Evolutionary conservation across 2,329 filamentous ascomycete genomes (phyloP).

Genomic region (Paracoccidioides brasiliensis): DNA sequence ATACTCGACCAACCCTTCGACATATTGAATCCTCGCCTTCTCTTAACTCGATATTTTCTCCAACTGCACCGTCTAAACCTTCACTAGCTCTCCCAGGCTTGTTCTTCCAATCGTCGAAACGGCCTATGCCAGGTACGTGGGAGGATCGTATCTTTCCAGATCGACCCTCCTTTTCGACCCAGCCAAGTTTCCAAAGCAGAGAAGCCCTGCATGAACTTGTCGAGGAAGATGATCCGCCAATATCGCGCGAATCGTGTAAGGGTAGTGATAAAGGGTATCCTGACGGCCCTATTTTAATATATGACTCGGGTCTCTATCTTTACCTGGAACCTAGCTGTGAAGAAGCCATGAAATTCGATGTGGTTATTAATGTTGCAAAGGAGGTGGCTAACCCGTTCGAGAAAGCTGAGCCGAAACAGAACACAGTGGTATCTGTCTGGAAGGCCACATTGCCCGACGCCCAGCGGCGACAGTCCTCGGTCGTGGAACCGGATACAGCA

Average conservation of each 20-base stretch:
- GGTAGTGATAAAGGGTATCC: constrained; percentile 51
- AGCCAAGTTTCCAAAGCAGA: constrained; percentile 13
- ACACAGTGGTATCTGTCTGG: constrained; percentile 32
- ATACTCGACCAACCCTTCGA: constrained; percentile 40
- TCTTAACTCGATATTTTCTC: constrained; percentile 40
- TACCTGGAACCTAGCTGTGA: constrained; percentile 50
- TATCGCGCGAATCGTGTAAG: constrained; percentile 43
- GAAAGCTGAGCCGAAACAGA: constrained; percentile 18
- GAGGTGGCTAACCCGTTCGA: constrained; percentile 50
- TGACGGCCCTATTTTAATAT: constrained; percentile 51
- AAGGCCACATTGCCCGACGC: constrained; percentile 34
- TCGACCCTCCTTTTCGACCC: constrained; percentile 17
- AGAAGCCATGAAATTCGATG: constrained; percentile 48
- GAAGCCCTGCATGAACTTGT: constrained; percentile 34
- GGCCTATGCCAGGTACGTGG: constrained; percentile 17
- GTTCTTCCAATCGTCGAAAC: constrained; percentile 20
- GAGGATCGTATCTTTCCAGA: constrained; percentile 19
- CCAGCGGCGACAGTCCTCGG: constrained; percentile 19
- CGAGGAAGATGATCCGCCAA: constrained; percentile 35
- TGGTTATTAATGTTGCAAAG: constrained; percentile 52
- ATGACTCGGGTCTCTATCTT: constrained; percentile 48
- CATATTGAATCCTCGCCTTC: constrained; percentile 52
- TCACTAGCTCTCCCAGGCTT: constrained; percentile 12
- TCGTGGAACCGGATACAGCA: constrained; percentile 32
- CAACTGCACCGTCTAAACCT: constrained; percentile 32